Evolutionary conservation across 495 filamentous ascomycete genomes (phyloP), one percentile per base, ranked within the genome.

Genomic region (Pyrenula aspistea): DNA sequence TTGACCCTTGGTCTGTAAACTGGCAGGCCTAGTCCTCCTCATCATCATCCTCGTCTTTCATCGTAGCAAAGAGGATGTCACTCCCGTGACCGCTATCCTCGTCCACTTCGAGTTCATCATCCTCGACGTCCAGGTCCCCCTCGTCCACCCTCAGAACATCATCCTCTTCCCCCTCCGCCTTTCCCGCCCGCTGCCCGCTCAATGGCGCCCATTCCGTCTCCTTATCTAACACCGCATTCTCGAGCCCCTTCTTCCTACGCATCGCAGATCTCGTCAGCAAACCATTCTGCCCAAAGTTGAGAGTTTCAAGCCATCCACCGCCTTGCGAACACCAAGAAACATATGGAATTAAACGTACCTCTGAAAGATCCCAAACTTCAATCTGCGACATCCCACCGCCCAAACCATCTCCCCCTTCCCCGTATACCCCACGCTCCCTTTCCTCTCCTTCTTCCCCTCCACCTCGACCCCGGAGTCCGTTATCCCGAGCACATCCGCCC

Each of bases 1-100:
- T 20, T 4, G 50, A 53, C 53, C 1, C 75, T 75, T 95, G 90
- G 56, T 95, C 95, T 50, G 95, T 66, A 71, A 95, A 86, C 67
- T 96, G 91, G 65, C 95, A 93, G 49, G 85, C 90, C 61, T 94
- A 84, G 74, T 96, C 95, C 66, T 95, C 67, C 60, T 68, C 68
- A 53, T 91, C 73, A 52, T 91, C 73, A 72, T 95, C 91, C 51
- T 86, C 84, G 76, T 88, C 92, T 65, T 42, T 42, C 8, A 42
- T 15, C 4, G 31, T 42, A 42, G 31, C 31, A 42, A 42, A 42
- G 31, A 42, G 8, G 15, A 42, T 42, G 8, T 15, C 31, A 42
- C 15, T 15, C 31, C 15, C 15, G 31, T 42, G 8, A 8, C 31
- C 31, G 4, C 31, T 15, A 42, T 42, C 31, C 15, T 42, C 31